phyloP scores from a whole-genome alignment of 768 basidiomycete genomes.

The Antrodiella citrinella region DNA sequence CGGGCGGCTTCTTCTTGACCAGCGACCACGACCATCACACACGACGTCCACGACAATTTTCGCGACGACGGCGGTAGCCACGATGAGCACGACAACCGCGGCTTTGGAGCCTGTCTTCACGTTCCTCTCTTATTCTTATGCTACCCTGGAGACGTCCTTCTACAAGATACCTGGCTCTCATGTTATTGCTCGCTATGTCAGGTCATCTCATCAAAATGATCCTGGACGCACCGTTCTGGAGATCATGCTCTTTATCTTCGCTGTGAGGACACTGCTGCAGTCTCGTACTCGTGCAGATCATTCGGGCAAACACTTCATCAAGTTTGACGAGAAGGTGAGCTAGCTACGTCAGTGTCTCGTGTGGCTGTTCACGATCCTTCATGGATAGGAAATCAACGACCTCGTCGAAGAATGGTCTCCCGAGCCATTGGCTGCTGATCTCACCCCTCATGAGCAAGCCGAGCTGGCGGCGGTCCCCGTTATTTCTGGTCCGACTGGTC shows the following conservation, averaged over 20 bases:
- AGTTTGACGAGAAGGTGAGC: slow-evolving; percentile 82
- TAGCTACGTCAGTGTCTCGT: not conserved
- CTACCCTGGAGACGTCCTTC: slow-evolving; percentile 57
- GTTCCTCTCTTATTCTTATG: slow-evolving; percentile 54
- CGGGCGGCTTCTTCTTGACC: slow-evolving; percentile 3
- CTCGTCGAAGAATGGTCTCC: slow-evolving; percentile 94
- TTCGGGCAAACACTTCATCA: slow-evolving; percentile 80
- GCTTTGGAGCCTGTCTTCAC: slow-evolving; percentile 48
- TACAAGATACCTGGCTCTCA: slow-evolving; percentile 74
- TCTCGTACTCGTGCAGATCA: slow-evolving; percentile 82
- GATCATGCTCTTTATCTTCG: slow-evolving; percentile 80
- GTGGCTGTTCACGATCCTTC: not conserved
- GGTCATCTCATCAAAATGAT: slow-evolving; percentile 92
- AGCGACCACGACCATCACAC: slow-evolving; percentile 8
- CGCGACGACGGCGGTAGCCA: slow-evolving; percentile 9
- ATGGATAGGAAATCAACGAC: slow-evolving; percentile 86
- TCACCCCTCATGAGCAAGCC: slow-evolving; percentile 48
- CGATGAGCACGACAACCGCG: slow-evolving; percentile 30
- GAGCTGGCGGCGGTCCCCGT: slow-evolving; percentile 74
- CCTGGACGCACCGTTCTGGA: slow-evolving; percentile 89
- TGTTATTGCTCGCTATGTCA: slow-evolving; percentile 84
- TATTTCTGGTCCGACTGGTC: slow-evolving; percentile 72
- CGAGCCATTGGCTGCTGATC: slow-evolving; percentile 66
- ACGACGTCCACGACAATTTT: slow-evolving; percentile 3
- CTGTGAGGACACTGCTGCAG: slow-evolving; percentile 84